Percentiles rank a stretch among this genome's conserved stretches.
These are phyloP conservation scores for Vicia faba DNA, from an alignment of 306 rosid genomes.

Conservation along the genomic window DNA sequence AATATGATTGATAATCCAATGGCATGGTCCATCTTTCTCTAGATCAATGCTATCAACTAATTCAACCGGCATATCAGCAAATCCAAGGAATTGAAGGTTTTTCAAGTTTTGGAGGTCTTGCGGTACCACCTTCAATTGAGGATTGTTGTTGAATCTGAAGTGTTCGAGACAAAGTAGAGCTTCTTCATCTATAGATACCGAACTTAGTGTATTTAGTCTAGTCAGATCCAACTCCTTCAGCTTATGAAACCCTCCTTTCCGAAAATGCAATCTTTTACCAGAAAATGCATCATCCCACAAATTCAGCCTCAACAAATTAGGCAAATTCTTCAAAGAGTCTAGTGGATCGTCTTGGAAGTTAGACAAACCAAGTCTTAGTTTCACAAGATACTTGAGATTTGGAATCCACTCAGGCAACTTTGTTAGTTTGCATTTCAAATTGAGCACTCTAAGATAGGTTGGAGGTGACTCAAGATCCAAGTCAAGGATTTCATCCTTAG, in stretches of 20 bases:
- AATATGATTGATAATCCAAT: conserved; percentile 9
- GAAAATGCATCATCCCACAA: conserved; percentile 20
- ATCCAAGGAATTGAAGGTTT: conserved; percentile 1
- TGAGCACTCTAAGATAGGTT: neutral
- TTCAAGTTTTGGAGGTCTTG: neutral
- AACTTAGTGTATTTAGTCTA: neutral
- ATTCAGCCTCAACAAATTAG: neutral
- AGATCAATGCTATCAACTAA: conserved; percentile 17
- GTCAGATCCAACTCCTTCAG: neutral
- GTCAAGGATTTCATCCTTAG: conserved; percentile 2
- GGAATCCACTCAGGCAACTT: conserved; percentile 25
- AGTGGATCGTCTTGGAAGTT: conserved; percentile 9
- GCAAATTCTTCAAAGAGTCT: conserved; percentile 14
- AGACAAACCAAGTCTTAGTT: conserved; percentile 2
- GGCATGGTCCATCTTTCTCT: neutral
- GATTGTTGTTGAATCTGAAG: neutral
- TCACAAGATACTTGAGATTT: conserved; percentile 23
- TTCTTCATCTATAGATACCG: neutral
- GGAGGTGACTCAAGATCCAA: neutral
- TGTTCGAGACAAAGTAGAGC: conserved; percentile 8
- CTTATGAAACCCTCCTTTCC: conserved; percentile 15
- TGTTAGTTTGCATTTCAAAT: conserved; percentile 12
- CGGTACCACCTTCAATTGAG: conserved; percentile 13
- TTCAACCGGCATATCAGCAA: neutral
- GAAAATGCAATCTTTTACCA: conserved; percentile 4